These are phyloP conservation scores for Chlamydomonas incerta DNA, from an alignment of 139 green algal species.

Conservation along the genomic window DNA sequence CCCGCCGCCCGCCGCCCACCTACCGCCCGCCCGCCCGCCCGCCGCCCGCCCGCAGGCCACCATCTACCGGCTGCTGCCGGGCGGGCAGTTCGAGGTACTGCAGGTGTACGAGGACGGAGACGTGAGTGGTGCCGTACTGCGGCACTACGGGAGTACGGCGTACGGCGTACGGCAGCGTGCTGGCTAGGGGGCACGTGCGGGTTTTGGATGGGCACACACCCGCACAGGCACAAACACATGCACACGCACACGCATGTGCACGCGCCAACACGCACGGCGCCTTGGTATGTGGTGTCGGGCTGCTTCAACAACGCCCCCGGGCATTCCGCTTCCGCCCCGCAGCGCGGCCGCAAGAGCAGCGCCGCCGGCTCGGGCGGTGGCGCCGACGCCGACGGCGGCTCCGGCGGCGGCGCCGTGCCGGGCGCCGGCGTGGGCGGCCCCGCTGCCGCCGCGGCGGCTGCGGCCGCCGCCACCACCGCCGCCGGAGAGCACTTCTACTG, in stretches of 20 bases:
- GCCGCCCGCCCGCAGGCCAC: slow-evolving; percentile 61
- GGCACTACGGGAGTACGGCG: too few species aligned
- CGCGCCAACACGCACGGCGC: too few species aligned
- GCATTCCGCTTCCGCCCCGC: not conserved
- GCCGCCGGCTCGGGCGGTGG: not conserved
- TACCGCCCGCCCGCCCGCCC: not conserved
- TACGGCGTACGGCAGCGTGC: too few species aligned
- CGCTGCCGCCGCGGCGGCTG: not conserved
- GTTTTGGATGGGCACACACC: too few species aligned
- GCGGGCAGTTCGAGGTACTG: slow-evolving; percentile 64
- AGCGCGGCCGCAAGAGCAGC: slow-evolving; percentile 10
- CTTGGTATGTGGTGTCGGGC: too few species aligned
- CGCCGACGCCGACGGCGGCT: not conserved
- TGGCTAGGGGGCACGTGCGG: too few species aligned
- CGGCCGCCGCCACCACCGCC: not conserved
- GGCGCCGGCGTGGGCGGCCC: not conserved
- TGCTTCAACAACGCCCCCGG: too few species aligned
- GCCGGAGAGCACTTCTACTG: slow-evolving; percentile 73
- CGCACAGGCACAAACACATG: too few species aligned
- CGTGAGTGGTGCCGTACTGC: too few species aligned
- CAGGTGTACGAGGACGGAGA: slow-evolving; percentile 74
- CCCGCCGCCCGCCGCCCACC: too few species aligned
- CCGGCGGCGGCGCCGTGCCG: not conserved
- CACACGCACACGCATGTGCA: too few species aligned
- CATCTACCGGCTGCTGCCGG: slow-evolving; percentile 68